Conservation (phyloP, 768 basidiomycete species). For the Butyriboletus loyo region DNA sequence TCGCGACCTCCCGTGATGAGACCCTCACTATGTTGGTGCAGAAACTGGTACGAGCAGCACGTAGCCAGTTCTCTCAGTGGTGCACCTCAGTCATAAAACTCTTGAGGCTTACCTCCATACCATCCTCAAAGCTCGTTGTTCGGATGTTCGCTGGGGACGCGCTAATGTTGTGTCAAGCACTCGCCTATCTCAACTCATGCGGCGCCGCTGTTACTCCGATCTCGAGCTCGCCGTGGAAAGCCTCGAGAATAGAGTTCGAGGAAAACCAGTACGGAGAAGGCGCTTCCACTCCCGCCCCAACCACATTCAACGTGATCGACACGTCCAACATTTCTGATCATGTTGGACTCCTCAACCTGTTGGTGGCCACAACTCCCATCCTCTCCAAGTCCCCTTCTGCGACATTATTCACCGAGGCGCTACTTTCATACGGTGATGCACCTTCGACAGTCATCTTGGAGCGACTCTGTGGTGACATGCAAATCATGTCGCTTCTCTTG, state of each 20-base stretch:
- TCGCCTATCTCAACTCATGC: slow-evolving; percentile 9
- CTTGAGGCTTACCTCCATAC: neutral
- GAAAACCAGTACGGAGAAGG: slow-evolving; percentile 17
- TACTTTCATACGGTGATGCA: slow-evolving; percentile 14
- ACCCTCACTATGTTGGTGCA: slow-evolving; percentile 9
- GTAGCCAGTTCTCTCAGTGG: slow-evolving; percentile 26
- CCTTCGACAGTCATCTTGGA: slow-evolving; percentile 17
- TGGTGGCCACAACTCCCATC: slow-evolving; percentile 21
- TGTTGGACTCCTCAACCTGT: slow-evolving; percentile 28
- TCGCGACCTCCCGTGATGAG: slow-evolving; percentile 10
- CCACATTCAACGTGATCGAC: slow-evolving; percentile 32
- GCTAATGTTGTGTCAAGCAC: slow-evolving; percentile 27
- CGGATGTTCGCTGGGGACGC: slow-evolving; percentile 32
- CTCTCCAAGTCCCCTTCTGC: slow-evolving; percentile 23
- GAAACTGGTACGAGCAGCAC: slow-evolving; percentile 17
- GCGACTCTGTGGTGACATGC: slow-evolving; percentile 28
- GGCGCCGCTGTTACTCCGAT: slow-evolving; percentile 17
- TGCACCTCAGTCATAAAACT: slow-evolving; percentile 20
- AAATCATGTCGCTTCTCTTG: slow-evolving; percentile 25
- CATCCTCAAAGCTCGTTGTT: slow-evolving; percentile 15
- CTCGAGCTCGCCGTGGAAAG: slow-evolving; percentile 23
- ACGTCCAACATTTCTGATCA: slow-evolving; percentile 34
- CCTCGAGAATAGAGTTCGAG: slow-evolving; percentile 21
- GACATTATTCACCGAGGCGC: slow-evolving; percentile 29
- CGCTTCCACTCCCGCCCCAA: slow-evolving; percentile 21